Conservation (phyloP, 768 basidiomycete species). For the Asterophora lycoperdoides region DNA sequence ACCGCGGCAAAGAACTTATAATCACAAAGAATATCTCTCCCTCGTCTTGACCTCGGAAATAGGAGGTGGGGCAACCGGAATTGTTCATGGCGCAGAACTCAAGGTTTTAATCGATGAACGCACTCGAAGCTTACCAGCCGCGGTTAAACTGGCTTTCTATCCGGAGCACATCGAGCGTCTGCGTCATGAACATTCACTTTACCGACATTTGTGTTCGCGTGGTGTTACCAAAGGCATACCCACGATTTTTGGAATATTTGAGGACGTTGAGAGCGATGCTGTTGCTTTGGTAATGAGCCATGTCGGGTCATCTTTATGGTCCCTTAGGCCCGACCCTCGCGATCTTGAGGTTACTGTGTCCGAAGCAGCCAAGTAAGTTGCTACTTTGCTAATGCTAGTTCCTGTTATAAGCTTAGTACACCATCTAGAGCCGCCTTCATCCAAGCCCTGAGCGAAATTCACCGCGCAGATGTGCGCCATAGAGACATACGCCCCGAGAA, state of each 20-base stretch:
- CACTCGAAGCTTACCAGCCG: conserved; percentile 1
- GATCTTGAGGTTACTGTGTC: not conserved
- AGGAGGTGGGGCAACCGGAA: conserved; percentile 10
- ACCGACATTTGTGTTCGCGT: not conserved
- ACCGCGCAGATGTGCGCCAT: conserved; percentile 4
- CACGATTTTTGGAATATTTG: conserved; percentile 11
- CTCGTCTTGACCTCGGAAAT: conserved; percentile 12
- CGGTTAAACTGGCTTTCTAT: conserved; percentile 16
- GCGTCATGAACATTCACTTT: conserved; percentile 15
- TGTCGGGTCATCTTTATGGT: conserved; percentile 7
- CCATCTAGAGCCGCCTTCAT: conserved; percentile 6
- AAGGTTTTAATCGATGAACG: not conserved
- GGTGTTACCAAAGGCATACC: conserved; percentile 13
- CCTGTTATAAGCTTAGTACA: not conserved
- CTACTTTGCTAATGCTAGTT: not conserved
- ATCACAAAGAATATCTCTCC: conserved; percentile 6
- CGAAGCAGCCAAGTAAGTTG: conserved; percentile 3
- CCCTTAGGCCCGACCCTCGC: not conserved
- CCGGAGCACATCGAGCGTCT: conserved; percentile 8
- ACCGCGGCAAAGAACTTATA: conserved; percentile 3
- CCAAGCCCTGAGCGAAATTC: conserved; percentile 3
- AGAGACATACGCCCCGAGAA: conserved; percentile 2
- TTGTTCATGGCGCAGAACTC: conserved; percentile 7
- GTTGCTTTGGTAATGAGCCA: conserved; percentile 15
- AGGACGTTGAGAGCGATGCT: conserved; percentile 12